phyloP scores from a whole-genome alignment of 2,329 filamentous ascomycete genomes.

The Berkeleyomyces rouxiae region DNA sequence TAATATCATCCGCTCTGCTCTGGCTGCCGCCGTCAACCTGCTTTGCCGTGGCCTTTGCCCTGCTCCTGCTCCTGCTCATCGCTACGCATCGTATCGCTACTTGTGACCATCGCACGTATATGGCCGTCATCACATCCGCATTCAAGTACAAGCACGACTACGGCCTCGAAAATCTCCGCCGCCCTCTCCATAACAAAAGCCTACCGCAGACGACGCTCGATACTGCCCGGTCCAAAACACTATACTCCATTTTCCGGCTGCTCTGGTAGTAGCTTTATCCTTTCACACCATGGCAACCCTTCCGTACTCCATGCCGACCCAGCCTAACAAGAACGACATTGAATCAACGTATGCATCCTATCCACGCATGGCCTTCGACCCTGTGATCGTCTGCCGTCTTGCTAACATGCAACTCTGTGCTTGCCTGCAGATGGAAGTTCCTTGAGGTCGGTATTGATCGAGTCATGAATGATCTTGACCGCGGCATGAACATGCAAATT shows the following conservation, averaged over 20 bases:
- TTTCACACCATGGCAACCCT: slow-evolving; percentile 20
- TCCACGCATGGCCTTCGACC: neutral
- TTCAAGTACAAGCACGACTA: too few relatives aligned
- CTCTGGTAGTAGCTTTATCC: neutral
- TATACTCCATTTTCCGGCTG: neutral
- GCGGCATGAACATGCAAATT: slow-evolving; percentile 85
- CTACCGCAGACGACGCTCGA: too few relatives aligned
- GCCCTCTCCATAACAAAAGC: too few relatives aligned
- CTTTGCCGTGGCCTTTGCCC: neutral
- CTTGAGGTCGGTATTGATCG: slow-evolving; percentile 74
- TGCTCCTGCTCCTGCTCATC: neutral
- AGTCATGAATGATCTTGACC: slow-evolving; percentile 84
- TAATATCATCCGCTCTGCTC: neutral
- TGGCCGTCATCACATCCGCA: too few relatives aligned
- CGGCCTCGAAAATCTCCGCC: too few relatives aligned
- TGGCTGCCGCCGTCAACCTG: neutral
- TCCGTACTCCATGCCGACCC: slow-evolving; percentile 33
- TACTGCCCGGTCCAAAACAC: too few relatives aligned
- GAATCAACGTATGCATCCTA: slow-evolving; percentile 27
- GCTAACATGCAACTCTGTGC: neutral
- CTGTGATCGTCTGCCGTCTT: neutral
- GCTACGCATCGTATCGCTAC: too few relatives aligned
- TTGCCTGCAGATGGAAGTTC: slow-evolving; percentile 60
- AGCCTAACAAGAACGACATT: slow-evolving; percentile 46
- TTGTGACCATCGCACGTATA: too few relatives aligned